phyloP scores from a whole-genome alignment of 2,329 filamentous ascomycete genomes.

The Sarocladiaceae sp. region DNA sequence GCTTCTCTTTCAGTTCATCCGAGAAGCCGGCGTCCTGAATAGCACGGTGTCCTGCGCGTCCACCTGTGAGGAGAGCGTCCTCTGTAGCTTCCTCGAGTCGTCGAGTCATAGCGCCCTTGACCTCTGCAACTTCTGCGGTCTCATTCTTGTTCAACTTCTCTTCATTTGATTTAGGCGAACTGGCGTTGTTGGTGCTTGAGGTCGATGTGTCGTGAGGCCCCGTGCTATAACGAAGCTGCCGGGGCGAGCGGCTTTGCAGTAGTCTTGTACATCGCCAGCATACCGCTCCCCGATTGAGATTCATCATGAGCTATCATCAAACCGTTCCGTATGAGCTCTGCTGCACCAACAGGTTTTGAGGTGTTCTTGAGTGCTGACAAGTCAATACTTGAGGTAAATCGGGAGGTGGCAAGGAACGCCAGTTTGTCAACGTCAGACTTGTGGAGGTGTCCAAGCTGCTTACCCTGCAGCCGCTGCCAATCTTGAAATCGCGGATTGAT shows the following conservation, averaged over 20 bases:
- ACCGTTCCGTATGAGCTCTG: no score
- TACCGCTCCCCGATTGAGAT: not conserved
- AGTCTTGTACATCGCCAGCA: not conserved
- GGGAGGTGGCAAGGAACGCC: not conserved
- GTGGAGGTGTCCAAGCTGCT: not conserved
- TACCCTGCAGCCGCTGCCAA: no score
- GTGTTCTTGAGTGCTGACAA: no score
- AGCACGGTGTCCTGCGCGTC: slow-evolving; percentile 51
- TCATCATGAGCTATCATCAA: no score
- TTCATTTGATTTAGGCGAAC: not conserved
- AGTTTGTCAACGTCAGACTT: slow-evolving; percentile 3
- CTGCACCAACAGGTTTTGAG: no score
- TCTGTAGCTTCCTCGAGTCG: slow-evolving; percentile 58
- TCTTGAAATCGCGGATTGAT: no score
- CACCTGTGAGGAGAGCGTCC: slow-evolving; percentile 52
- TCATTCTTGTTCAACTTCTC: not conserved
- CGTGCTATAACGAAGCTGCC: slow-evolving; percentile 2
- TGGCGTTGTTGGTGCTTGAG: not conserved
- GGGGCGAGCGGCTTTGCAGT: not conserved
- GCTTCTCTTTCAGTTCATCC: slow-evolving; percentile 52
- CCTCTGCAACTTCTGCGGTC: not conserved
- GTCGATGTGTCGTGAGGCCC: not conserved
- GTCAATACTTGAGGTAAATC: not conserved
- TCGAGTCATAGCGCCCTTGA: slow-evolving; percentile 43
- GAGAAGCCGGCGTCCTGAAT: slow-evolving; percentile 59